Conservation (phyloP, 768 basidiomycete species). For the Lactarius pseudohatsudake region DNA sequence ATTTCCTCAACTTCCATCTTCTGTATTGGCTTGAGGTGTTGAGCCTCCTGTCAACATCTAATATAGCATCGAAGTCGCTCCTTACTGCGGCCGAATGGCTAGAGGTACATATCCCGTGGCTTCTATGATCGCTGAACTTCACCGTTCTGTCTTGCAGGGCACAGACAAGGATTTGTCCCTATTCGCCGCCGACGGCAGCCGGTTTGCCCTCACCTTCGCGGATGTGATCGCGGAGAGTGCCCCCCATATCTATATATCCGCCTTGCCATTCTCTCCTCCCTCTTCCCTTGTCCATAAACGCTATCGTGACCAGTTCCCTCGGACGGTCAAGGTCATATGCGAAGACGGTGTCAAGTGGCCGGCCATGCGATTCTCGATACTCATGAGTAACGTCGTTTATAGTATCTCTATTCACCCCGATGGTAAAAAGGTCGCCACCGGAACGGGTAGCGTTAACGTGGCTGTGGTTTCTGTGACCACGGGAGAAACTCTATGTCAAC, state of each 20-base stretch:
- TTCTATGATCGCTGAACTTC: background rate
- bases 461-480: slow-evolving; percentile 5
- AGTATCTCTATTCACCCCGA: slow-evolving; percentile 31
- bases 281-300: slow-evolving; percentile 20
- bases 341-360: slow-evolving; percentile 27
- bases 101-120: slow-evolving; percentile 1
- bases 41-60: slow-evolving; percentile 29
- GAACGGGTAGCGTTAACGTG: background rate
- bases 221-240: slow-evolving; percentile 21
- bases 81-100: slow-evolving; percentile 25
- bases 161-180: slow-evolving; percentile 18
- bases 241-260: slow-evolving; percentile 26
- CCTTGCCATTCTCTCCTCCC: slow-evolving; percentile 21
- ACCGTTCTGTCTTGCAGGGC: background rate
- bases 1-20: slow-evolving; percentile 33
- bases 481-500: slow-evolving; percentile 12
- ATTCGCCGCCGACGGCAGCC: slow-evolving; percentile 21
- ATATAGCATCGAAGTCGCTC: slow-evolving; percentile 27
- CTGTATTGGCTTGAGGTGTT: slow-evolving; percentile 44
- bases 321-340: slow-evolving; percentile 7
- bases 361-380: slow-evolving; percentile 25
- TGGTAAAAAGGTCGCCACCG: slow-evolving; percentile 24
- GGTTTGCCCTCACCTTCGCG: slow-evolving; percentile 22
- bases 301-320: slow-evolving; percentile 20
- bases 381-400: slow-evolving; percentile 2